Base-by-base conservation (phyloP, 495 filamentous ascomycete species). In the Aspergillus haitiensis region DNA sequence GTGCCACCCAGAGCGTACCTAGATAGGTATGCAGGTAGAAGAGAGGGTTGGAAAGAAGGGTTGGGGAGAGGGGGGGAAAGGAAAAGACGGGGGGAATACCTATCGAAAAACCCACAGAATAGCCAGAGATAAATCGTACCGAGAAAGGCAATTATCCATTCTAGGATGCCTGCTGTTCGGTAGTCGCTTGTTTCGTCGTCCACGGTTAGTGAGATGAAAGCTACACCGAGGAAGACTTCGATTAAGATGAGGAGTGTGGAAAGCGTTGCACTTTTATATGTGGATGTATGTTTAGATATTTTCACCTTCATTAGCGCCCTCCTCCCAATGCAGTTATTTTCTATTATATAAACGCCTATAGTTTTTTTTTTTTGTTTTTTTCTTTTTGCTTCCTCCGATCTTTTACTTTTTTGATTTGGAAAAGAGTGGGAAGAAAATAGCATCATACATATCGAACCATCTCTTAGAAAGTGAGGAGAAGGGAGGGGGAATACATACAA, bases 111-210 rank as follows among this genome's bases (percentile, higher is more conserved):
- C 9, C 65, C 65, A 40, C 59, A 57, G 50, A 67, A 64, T 11
- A 67, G 32, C 65, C 65, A 67, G 35, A 67, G 48, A 61, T 67
- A 67, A 8, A 63, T 36, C 1, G 65, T 64, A 7, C 65, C 65
- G 33, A 67, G 53, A 37, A 67, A 67, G 0, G 60, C 65, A 49
- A 67, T 67, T 7, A 67, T 53, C 65, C 65, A 67, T 52, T 67
- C 65, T 16, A 67, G 39, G 21, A 67, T 64, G 2, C 56, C 65
- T 15, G 62, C 65, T 5, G 51, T 45, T 9, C 58, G 56, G 45
- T 62, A 64, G 27, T 57, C 33, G 35, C 42, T 47, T n/a, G 34
- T 58, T 15, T 62, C 59, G 7, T 62, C 61, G 32, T 47, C 53
- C 11, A 62, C 46, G 33, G 50, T 64, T 5, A 67, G 59, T 2